Percentiles rank a stretch among this genome's conserved stretches.
Conservation (phyloP, 148 eudicot genomes). For the Drosera capensis region DNA sequence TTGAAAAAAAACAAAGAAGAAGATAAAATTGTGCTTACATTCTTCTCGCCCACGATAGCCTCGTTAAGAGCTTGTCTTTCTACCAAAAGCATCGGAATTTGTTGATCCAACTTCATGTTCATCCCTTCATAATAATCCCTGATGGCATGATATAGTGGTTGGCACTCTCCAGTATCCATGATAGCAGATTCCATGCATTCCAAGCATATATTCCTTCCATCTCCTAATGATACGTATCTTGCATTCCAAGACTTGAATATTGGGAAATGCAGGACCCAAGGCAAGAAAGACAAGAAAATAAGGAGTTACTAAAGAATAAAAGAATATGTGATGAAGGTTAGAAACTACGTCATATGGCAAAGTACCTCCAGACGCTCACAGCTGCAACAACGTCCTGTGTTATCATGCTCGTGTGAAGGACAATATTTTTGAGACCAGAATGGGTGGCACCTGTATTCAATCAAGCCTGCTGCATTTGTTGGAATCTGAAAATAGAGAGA, state of each 20-base stretch:
- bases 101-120: conserved; percentile 92
- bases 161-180: conserved; percentile 96
- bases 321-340: not conserved
- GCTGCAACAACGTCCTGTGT: conserved; percentile 87
- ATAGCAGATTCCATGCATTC: conserved; percentile 97
- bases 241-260: conserved; percentile 53
- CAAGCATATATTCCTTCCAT: conserved; percentile 79
- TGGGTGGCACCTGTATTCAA: conserved; percentile 95
- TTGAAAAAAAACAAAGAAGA: not conserved
- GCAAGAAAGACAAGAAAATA: conserved; percentile 2
- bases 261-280: not conserved
- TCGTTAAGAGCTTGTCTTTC: conserved; percentile 97
- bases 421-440: conserved; percentile 97
- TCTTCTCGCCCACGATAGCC: conserved; percentile 95
- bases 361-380: conserved; percentile 96
- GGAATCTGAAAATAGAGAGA: conserved; percentile 49
- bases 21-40: conserved; percentile 24
- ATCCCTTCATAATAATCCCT: conserved; percentile 95
- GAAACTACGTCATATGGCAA: not conserved
- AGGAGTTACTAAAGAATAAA: not conserved
- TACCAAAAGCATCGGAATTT: conserved; percentile 94
- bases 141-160: conserved; percentile 84
- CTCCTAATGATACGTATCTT: conserved; percentile 67
- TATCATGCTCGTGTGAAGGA: conserved; percentile 84
- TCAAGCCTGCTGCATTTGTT: conserved; percentile 73